A percentile compares a stretch with the other conserved stretches of the same genome.
Evolutionary conservation across 306 rosid genomes (phyloP).

Genomic region (Quercus engelmannii): DNA sequence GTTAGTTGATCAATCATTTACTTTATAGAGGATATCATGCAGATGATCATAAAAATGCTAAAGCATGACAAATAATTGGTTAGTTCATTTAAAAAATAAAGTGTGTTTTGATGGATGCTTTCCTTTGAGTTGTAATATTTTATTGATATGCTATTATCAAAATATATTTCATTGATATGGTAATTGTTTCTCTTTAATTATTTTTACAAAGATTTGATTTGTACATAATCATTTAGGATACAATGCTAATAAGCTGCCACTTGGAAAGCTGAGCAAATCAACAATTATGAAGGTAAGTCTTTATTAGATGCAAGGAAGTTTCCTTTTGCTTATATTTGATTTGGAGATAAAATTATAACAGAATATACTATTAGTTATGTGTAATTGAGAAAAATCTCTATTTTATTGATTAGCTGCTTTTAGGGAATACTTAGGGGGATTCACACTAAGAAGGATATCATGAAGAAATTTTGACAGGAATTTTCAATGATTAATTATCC

Average conservation of each 20-base stretch:
- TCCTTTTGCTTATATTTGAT: background rate
- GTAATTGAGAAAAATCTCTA: background rate
- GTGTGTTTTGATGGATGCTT: background rate
- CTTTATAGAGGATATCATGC: conserved; percentile 3
- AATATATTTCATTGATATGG: background rate
- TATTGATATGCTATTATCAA: background rate
- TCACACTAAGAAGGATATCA: background rate
- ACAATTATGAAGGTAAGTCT: conserved; percentile 75
- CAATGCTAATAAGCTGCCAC: conserved; percentile 94
- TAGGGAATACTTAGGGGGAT: background rate
- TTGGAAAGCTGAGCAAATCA: conserved; percentile 93
- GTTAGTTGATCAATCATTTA: conserved; percentile 38
- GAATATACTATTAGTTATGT: background rate
- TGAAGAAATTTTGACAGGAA: background rate
- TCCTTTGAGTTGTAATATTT: background rate
- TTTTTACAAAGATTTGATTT: conserved; percentile 3
- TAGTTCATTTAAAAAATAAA: conserved; percentile 1
- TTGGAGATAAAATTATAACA: background rate
- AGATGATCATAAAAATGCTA: conserved; percentile 22
- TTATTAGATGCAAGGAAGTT: background rate
- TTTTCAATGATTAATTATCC: background rate
- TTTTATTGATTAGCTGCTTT: background rate
- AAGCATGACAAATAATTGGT: conserved; percentile 13
- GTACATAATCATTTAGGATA: conserved; percentile 55
- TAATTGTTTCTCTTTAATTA: background rate